A percentile compares a stretch with the other conserved stretches of the same genome.
Conservation (phyloP, 441 rosid species). For the Mallotus repandus region DNA sequence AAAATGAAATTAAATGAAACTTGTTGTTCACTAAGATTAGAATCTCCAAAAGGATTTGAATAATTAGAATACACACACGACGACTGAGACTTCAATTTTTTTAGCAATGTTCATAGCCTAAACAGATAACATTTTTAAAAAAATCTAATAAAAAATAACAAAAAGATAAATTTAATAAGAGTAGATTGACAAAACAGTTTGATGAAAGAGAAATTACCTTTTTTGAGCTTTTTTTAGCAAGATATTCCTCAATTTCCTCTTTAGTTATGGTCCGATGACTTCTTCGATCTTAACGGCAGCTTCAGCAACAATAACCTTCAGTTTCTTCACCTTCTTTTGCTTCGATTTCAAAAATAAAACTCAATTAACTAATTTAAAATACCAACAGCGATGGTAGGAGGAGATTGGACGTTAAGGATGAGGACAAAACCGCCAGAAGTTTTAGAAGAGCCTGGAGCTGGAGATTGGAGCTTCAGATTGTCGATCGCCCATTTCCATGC, state of each 20-base stretch:
- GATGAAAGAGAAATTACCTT: constrained; percentile 57
- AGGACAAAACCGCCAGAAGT: too few species aligned
- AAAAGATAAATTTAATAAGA: too few species aligned
- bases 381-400: too few species aligned
- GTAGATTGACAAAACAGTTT: too few species aligned
- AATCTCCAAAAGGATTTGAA: constrained; percentile 95
- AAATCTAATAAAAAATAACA: not conserved
- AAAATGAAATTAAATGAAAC: constrained; percentile 7
- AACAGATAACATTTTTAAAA: constrained; percentile 18
- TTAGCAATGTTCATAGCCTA: constrained; percentile 74
- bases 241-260: constrained; percentile 63
- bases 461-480: too few species aligned
- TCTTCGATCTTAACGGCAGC: constrained; percentile 36
- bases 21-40: constrained; percentile 84
- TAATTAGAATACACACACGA: constrained; percentile 88
- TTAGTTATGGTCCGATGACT: constrained; percentile 44
- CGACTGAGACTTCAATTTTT: constrained; percentile 70
- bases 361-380: too few species aligned
- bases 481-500: too few species aligned
- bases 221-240: constrained; percentile 76
- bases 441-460: too few species aligned
- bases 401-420: too few species aligned
- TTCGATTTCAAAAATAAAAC: too few species aligned
- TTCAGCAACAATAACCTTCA: too few species aligned
- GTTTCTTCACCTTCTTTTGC: too few species aligned